Base-by-base conservation (phyloP, 495 filamentous ascomycete genomes). In the Talaromyces ruber region DNA sequence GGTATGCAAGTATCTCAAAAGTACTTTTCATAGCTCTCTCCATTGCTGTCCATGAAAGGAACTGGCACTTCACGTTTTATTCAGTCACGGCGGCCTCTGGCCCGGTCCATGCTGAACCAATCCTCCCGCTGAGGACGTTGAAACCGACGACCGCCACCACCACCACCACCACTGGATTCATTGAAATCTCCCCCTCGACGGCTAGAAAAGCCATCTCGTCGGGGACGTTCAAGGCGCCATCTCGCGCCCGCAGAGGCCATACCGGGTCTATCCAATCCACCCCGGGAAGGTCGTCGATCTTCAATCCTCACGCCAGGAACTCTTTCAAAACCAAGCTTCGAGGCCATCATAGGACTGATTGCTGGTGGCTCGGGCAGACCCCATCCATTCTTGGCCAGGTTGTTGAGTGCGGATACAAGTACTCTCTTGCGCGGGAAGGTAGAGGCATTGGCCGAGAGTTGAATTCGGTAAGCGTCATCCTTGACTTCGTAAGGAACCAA, bases 381-480 rank as follows among this genome's bases (percentile, higher is more conserved):
- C 78, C 86, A 91, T 2, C 83, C 86, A 34, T 82, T 72, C 24
- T 71, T 69, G 47, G 81, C 76, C 67, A 86, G 80, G n/a, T 82
- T 70, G 70, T 93, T 92, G 60, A 94, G 68, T 4, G 75, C 70
- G 4, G 78, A 53, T 14, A 91, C 70, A 25, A 86, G 58, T 4
- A 64, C 64, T 3, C 70, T 65, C 32, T 72, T 74, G 61, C 74
- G 59, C 6, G 70, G 47, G 16, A 70, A 74, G 54, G 67, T 57
- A 45, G 64, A 65, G 6, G 26, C 24, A 43, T 76, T 67, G 37
- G 70, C 63, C 16, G 80, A 79, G 3, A 87, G 66, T 58, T 76
- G 72, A 58, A 78, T 79, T 63, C 70, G 77, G 79, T 78, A 95
- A 39, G 78, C 82, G 5, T 72, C 72, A 3, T 61, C 51, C 68